These are phyloP conservation scores for Sextonia rubra DNA, from an alignment of 164 flowering plant genomes.

Conservation along the genomic window DNA sequence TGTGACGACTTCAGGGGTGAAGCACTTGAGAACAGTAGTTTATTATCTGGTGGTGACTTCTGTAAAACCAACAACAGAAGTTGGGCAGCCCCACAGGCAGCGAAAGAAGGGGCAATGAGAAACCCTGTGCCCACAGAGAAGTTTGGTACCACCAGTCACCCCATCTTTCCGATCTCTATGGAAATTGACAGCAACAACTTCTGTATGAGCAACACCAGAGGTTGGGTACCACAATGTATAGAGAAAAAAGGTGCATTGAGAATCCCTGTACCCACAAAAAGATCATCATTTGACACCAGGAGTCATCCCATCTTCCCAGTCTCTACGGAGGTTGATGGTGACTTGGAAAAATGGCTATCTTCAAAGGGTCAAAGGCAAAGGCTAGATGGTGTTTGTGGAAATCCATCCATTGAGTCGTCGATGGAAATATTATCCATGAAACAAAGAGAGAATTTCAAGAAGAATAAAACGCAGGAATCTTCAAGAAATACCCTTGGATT, in stretches of 20 bases:
- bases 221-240: slow-evolving; percentile 14
- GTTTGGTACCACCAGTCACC: slow-evolving; percentile 27
- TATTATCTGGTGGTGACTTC: slow-evolving; percentile 22
- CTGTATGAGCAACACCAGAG: slow-evolving; percentile 17
- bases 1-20: slow-evolving; percentile 40
- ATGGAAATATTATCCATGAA: slow-evolving; percentile 16
- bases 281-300: slow-evolving; percentile 22
- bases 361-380: slow-evolving; percentile 17
- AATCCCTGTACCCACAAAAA: slow-evolving; percentile 27
- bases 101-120: slow-evolving; percentile 21
- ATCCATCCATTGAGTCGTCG: slow-evolving; percentile 16
- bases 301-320: slow-evolving; percentile 30
- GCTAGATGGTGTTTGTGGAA: slow-evolving; percentile 16
- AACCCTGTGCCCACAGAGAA: slow-evolving; percentile 30
- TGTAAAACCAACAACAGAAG: slow-evolving; percentile 17
- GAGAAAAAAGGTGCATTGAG: slow-evolving; percentile 23
- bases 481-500: slow-evolving; percentile 16
- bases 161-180: slow-evolving; percentile 32
- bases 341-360: slow-evolving; percentile 28
- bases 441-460: slow-evolving; percentile 22
- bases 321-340: slow-evolving; percentile 35
- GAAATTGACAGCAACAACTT: slow-evolving; percentile 31
- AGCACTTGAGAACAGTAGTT: slow-evolving; percentile 40
- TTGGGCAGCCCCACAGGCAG: slow-evolving; percentile 20
- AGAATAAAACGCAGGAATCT: slow-evolving; percentile 21